These are phyloP conservation scores for Pichia sorboxylosa DNA, from an alignment of 1,139 yeast species.

Conservation along the genomic window DNA sequence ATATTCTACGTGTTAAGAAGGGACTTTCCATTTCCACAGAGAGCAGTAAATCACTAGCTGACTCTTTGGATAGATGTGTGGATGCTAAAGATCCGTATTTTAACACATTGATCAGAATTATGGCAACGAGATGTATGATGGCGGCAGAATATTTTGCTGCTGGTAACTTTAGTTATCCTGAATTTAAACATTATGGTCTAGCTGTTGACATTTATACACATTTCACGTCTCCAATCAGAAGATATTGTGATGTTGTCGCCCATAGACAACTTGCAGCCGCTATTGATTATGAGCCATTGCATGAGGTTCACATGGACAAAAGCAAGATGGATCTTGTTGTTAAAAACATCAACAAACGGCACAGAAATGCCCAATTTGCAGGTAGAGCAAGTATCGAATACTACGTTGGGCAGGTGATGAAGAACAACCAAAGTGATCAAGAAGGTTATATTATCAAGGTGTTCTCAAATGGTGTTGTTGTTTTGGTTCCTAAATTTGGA, in stretches of 20 bases:
- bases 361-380: slow-evolving; percentile 97
- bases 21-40: slow-evolving; percentile 70
- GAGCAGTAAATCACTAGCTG: slow-evolving; percentile 85
- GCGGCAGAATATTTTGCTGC: slow-evolving; percentile 97
- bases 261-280: slow-evolving; percentile 97
- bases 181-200: slow-evolving; percentile 90
- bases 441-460: slow-evolving; percentile 90
- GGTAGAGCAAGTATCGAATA: slow-evolving; percentile 97
- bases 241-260: slow-evolving; percentile 95
- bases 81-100: slow-evolving; percentile 81
- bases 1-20: slow-evolving; percentile 78
- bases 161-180: slow-evolving; percentile 88
- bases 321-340: slow-evolving; percentile 82
- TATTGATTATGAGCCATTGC: slow-evolving; percentile 80
- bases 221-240: slow-evolving; percentile 95
- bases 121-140: slow-evolving; percentile 99
- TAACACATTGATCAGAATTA: slow-evolving; percentile 85
- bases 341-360: slow-evolving; percentile 83
- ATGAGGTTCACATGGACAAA: slow-evolving; percentile 77
- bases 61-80: slow-evolving; percentile 77
- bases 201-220: slow-evolving; percentile 97
- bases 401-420: slow-evolving; percentile 95
- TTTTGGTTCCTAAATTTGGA: slow-evolving; percentile 92
- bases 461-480: slow-evolving; percentile 89
- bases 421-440: slow-evolving; percentile 56